Evolutionary conservation across 1,139 yeast genomes (phyloP).

Genomic region (Geotrichum histeridarum): DNA sequence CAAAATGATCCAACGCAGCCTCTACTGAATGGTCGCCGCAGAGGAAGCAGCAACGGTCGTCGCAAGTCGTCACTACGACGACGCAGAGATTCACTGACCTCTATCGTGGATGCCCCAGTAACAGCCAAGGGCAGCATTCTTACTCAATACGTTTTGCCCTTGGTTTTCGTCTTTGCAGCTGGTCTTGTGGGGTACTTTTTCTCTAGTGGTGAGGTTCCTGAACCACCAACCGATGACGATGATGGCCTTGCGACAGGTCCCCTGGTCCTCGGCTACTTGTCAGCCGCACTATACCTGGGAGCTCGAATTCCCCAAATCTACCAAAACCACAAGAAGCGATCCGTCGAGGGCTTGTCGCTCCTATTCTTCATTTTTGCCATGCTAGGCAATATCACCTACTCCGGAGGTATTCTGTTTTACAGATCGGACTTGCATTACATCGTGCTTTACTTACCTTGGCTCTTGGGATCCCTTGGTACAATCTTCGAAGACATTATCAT

Average conservation of each 20-base stretch:
- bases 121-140: conserved; percentile 26
- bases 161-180: conserved; percentile 60
- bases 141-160: conserved; percentile 53
- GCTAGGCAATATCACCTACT: conserved; percentile 71
- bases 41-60: conserved; percentile 20
- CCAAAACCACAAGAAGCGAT: conserved; percentile 61
- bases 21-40: conserved; percentile 22
- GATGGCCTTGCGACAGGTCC: conserved; percentile 49
- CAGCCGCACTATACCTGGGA: conserved; percentile 65
- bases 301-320: conserved; percentile 78
- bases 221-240: conserved; percentile 25
- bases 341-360: conserved; percentile 70
- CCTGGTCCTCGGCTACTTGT: conserved; percentile 64
- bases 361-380: conserved; percentile 71
- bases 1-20: conserved; percentile 22
- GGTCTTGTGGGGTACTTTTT: conserved; percentile 59
- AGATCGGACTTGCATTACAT: conserved; percentile 59
- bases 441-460: conserved; percentile 63
- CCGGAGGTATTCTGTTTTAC: conserved; percentile 65
- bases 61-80: conserved; percentile 6
- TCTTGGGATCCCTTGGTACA: conserved; percentile 70
- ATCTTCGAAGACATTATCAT: conserved; percentile 62
- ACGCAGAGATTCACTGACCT: conserved; percentile 30
- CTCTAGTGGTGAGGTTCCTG: conserved; percentile 33
- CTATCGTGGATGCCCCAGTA: conserved; percentile 23